Evolutionary conservation across 257 asterid genomes (phyloP).

Genomic region (Primulina eburnea): DNA sequence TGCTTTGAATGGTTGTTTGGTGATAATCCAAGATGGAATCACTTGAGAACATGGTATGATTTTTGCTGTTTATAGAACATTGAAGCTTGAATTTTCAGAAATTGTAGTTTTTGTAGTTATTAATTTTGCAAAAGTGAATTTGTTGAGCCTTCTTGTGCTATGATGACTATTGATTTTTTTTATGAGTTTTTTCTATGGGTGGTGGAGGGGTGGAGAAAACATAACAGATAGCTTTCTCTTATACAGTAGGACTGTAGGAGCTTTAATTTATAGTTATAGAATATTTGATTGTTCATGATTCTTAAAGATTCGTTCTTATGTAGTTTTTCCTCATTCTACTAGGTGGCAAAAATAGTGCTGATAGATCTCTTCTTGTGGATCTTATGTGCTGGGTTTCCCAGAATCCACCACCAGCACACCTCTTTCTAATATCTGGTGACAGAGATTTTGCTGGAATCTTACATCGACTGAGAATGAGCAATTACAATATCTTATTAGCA

Average conservation of each 20-base stretch:
- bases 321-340: slow-evolving; percentile 6
- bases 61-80: no score
- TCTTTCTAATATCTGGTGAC: slow-evolving; percentile 83
- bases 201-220: no score
- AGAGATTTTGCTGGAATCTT: slow-evolving; percentile 76
- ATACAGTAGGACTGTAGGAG: background rate
- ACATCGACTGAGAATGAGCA: slow-evolving; percentile 83
- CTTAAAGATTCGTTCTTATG: background rate
- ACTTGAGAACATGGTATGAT: no score
- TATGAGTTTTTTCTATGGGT: no score
- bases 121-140: no score
- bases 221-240: background rate
- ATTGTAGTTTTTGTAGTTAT: no score
- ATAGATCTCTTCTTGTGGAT: slow-evolving; percentile 84
- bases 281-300: background rate
- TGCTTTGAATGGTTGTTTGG: no score
- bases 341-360: slow-evolving; percentile 97
- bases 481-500: slow-evolving; percentile 82
- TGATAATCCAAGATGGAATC: no score
- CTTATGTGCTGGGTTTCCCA: slow-evolving; percentile 92
- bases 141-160: no score
- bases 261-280: background rate
- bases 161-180: no score
- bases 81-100: no score
- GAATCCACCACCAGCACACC: slow-evolving; percentile 98